Evolutionary conservation across 108 stramenopile genomes (phyloP).

Genomic region (Mediolabrus comicus): DNA sequence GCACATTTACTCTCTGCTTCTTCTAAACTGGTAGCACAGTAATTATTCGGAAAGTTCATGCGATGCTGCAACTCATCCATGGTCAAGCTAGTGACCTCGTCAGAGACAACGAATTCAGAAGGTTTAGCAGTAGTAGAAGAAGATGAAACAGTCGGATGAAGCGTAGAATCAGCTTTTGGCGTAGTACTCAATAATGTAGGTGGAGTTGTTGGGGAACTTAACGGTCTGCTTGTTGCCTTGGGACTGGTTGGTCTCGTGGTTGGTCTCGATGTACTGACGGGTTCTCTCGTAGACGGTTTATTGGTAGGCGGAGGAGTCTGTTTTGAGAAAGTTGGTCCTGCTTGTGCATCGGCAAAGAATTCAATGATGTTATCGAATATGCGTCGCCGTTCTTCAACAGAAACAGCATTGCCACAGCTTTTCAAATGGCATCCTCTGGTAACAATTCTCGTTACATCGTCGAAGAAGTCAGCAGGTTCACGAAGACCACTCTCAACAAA

Average conservation of each 20-base stretch:
- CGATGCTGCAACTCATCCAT: constrained; percentile 21
- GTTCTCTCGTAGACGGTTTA: neutral
- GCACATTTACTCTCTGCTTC: constrained; percentile 27
- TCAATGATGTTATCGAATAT: constrained; percentile 26
- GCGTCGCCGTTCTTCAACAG: constrained; percentile 9
- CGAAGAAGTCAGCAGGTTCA: constrained; percentile 24
- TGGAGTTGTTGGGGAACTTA: neutral
- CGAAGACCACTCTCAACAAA: constrained; percentile 37
- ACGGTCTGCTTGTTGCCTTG: neutral
- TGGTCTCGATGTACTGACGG: neutral
- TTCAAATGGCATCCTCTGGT: constrained; percentile 35
- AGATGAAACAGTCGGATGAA: neutral
- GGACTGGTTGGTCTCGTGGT: neutral
- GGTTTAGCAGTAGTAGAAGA: neutral
- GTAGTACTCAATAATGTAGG: neutral
- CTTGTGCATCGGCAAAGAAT: constrained; percentile 28
- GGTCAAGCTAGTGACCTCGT: constrained; percentile 2
- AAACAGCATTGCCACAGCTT: constrained; percentile 26
- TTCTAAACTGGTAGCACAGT: constrained; percentile 33
- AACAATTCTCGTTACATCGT: constrained; percentile 39
- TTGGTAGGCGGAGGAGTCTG: constrained; percentile 7
- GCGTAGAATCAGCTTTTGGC: neutral
- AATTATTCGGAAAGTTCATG: constrained; percentile 25
- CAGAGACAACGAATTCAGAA: constrained; percentile 6
- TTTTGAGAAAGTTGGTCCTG: neutral